These are phyloP conservation scores for Grosmannia clavigera DNA, from an alignment of 2,329 filamentous ascomycete species.

Conservation along the genomic window DNA sequence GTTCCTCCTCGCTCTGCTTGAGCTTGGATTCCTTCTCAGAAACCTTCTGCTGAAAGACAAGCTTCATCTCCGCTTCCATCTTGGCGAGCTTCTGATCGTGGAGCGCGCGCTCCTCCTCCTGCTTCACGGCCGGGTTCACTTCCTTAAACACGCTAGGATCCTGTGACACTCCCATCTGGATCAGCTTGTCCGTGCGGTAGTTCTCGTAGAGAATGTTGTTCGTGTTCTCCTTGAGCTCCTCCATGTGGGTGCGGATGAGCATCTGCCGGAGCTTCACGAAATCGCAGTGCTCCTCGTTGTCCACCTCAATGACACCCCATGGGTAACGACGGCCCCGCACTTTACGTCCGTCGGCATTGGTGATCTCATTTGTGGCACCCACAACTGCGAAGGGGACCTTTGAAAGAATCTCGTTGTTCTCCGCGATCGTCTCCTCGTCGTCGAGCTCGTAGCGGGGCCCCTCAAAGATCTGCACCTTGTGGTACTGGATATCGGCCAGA, in stretches of 20 bases:
- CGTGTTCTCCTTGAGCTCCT: conserved; percentile 99
- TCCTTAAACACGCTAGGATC: conserved; percentile 99
- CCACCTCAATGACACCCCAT: conserved; percentile 97
- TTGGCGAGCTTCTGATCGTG: conserved; percentile 99
- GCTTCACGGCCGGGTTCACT: conserved; percentile 99
- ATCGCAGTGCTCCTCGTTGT: conserved; percentile 99
- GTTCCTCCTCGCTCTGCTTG: conserved; percentile 97
- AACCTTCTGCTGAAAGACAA: conserved; percentile 99
- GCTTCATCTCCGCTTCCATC: conserved; percentile 99
- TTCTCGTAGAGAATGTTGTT: conserved; percentile 96
- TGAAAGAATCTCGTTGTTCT: conserved; percentile 99
- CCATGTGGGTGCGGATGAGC: conserved; percentile 99
- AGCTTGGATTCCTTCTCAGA: conserved; percentile 99
- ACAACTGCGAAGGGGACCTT: conserved; percentile 98
- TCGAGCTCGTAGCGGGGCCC: conserved; percentile 97
- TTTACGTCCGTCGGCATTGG: conserved; percentile 81
- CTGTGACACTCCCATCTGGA: conserved; percentile 94
- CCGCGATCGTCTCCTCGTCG: conserved; percentile 97
- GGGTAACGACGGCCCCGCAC: conserved; percentile 93
- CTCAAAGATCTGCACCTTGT: conserved; percentile 98
- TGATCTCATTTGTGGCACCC: conserved; percentile 90
- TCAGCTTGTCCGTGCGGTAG: conserved; percentile 99
- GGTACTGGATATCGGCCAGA: conserved; percentile 88
- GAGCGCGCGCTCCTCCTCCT: conserved; percentile 94
- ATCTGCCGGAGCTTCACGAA: conserved; percentile 99